Conservation (phyloP, 2,329 filamentous ascomycete species). For the Lecanosticta acicola region DNA sequence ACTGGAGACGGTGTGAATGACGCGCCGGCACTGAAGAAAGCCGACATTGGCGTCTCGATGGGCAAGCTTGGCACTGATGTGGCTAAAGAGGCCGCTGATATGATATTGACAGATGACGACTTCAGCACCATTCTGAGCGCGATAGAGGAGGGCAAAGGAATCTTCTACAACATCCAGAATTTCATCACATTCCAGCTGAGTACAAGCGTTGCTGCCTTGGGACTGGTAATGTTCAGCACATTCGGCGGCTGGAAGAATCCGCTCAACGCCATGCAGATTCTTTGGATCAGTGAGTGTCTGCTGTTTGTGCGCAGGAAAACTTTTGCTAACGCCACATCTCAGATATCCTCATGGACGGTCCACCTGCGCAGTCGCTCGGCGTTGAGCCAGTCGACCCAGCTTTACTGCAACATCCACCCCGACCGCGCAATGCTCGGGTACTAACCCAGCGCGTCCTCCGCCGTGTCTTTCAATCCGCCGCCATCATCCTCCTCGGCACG, state of each 20-base stretch:
- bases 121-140: slow-evolving; percentile 88
- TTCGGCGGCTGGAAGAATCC: slow-evolving; percentile 91
- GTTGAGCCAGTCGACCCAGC: slow-evolving; percentile 92
- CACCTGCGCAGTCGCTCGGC: slow-evolving; percentile 91
- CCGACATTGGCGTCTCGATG: slow-evolving; percentile 98
- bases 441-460: slow-evolving; percentile 77
- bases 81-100: slow-evolving; percentile 91
- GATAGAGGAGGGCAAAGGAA: slow-evolving; percentile 97
- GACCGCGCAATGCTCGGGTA: slow-evolving; percentile 79
- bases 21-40: slow-evolving; percentile 91
- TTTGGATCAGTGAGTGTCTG: slow-evolving; percentile 86
- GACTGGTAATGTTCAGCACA: slow-evolving; percentile 86
- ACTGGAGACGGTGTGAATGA: slow-evolving; percentile 98
- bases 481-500: slow-evolving; percentile 88
- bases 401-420: slow-evolving; percentile 86
- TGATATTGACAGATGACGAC: slow-evolving; percentile 86
- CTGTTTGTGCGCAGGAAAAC: too few species aligned
- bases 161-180: slow-evolving; percentile 99
- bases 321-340: slow-evolving; percentile 1
- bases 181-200: slow-evolving; percentile 98
- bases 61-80: slow-evolving; percentile 91
- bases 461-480: slow-evolving; percentile 79
- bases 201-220: slow-evolving; percentile 88
- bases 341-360: slow-evolving; percentile 99
- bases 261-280: slow-evolving; percentile 97